phyloP scores from a whole-genome alignment of 1,284 basidiomycete species.

The Ganoderma meredithae region DNA sequence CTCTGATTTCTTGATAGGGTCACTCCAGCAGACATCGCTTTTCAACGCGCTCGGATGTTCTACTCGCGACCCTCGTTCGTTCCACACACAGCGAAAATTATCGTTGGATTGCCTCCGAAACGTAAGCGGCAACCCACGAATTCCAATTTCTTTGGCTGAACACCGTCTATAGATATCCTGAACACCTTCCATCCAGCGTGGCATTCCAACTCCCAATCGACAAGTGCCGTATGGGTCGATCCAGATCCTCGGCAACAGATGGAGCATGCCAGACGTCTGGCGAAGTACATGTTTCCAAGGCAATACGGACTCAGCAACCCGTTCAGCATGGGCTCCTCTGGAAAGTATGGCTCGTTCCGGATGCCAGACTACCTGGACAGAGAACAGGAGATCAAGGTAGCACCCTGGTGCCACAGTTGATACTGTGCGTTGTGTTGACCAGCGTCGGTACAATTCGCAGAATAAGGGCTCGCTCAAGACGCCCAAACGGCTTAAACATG shows the following conservation, averaged over 20 bases:
- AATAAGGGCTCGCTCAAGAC: constrained; percentile 64
- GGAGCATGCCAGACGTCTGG: constrained; percentile 64
- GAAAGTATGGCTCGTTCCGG: constrained; percentile 17
- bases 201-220: constrained; percentile 37
- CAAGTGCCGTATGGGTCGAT: constrained; percentile 43
- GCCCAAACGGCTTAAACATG: constrained; percentile 71
- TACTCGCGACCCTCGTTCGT: constrained; percentile 67
- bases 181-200: constrained; percentile 60
- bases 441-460: constrained; percentile 38
- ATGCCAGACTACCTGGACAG: constrained; percentile 66
- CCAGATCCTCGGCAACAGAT: constrained; percentile 53
- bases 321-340: constrained; percentile 45
- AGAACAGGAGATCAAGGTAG: constrained; percentile 77
- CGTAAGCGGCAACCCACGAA: constrained; percentile 51
- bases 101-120: constrained; percentile 72
- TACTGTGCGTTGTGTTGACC: background rate
- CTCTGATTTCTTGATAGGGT: constrained; percentile 35
- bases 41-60: constrained; percentile 69
- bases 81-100: constrained; percentile 52
- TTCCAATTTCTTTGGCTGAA: background rate
- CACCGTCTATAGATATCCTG: constrained; percentile 58
- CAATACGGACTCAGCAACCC: constrained; percentile 75
- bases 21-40: constrained; percentile 59
- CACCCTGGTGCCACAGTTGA: constrained; percentile 13
- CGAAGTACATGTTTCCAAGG: constrained; percentile 86